Evolutionary conservation across 768 basidiomycete species (phyloP), one percentile per base, ranked within the genome.

Genomic region (Pisolithus albus): DNA sequence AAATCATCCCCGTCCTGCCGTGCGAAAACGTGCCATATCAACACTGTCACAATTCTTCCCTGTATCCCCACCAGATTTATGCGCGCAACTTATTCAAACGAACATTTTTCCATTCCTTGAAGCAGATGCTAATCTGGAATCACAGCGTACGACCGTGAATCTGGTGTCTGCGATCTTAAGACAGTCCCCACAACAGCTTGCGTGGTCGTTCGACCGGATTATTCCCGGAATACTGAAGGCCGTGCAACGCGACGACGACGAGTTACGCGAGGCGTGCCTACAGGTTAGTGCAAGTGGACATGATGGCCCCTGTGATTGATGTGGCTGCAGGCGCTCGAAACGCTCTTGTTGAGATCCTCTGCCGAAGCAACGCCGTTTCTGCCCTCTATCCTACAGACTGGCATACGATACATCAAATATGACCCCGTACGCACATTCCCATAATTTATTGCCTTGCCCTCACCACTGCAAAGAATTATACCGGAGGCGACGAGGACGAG

Each of bases 11-110:
- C 84, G 92, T 4, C 80, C 88, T 9, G 91, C 92, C 0, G 89
- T 98, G 49, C 83, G 94, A 47, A 98, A 98, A 73, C 86, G 93
- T 47, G 88, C 92, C 2, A 93, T 97, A 52, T 74, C 83, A 36
- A 90, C 92, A 0, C 67, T 92, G 39, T 87, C 91, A 0, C 88
- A 92, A 57, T 88, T 92, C 64, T 77, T 93, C 37, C 87, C 84
- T 15, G 80, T 82, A 40, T 84, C 86, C 8, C 80, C 79, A 38
- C 74, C 81, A 4, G 72, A 75, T 3, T 67, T 88, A 9, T 88
- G 89, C 63, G 64, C 74, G 1, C 69, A 76, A n/a, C 70, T 92
- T 28, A 70, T 92, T 42, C 71, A 74, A 47, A 69, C 71, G 4
- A 75, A 79, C 30, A 76, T 92, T 0, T 72, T 82, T 30, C 83